These are phyloP conservation scores for Colletotrichum tofieldiae DNA, from an alignment of 2,329 filamentous ascomycete species.

Conservation along the genomic window DNA sequence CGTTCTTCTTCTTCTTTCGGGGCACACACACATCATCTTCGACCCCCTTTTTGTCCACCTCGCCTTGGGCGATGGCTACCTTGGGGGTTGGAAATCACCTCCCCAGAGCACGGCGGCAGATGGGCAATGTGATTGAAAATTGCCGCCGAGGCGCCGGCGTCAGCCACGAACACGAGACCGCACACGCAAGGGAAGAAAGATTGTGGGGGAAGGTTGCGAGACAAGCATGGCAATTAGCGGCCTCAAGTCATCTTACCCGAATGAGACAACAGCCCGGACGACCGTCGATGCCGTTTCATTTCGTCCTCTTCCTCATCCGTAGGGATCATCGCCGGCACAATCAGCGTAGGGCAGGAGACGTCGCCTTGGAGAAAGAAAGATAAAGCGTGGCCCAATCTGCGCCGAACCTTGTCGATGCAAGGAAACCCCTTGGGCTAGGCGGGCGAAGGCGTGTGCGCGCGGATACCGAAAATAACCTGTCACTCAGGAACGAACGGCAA, in stretches of 20 bases:
- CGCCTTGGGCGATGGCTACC: neutral
- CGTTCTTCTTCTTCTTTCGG: neutral
- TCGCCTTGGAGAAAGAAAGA: neutral
- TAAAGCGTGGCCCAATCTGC: neutral
- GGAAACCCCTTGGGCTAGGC: neutral
- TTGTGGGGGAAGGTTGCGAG: neutral
- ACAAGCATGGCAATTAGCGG: neutral
- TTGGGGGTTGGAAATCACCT: neutral
- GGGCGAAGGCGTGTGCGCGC: neutral
- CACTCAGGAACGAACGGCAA: constrained; percentile 7
- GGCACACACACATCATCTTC: neutral
- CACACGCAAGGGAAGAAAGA: neutral
- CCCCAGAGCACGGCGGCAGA: neutral
- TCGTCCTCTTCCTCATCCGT: constrained; percentile 4
- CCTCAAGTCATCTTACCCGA: neutral
- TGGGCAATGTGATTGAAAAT: neutral
- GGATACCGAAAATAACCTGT: constrained; percentile 35
- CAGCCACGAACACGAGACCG: constrained; percentile 18
- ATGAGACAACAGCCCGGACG: neutral
- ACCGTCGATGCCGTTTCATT: neutral
- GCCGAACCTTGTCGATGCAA: constrained; percentile 1
- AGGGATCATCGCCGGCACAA: constrained; percentile 7
- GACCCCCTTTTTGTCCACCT: neutral
- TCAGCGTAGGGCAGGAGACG: constrained; percentile 13
- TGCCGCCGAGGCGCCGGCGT: constrained; percentile 15